Conservation (phyloP, 2,329 filamentous ascomycete species). For the Spiromastix sp. region DNA sequence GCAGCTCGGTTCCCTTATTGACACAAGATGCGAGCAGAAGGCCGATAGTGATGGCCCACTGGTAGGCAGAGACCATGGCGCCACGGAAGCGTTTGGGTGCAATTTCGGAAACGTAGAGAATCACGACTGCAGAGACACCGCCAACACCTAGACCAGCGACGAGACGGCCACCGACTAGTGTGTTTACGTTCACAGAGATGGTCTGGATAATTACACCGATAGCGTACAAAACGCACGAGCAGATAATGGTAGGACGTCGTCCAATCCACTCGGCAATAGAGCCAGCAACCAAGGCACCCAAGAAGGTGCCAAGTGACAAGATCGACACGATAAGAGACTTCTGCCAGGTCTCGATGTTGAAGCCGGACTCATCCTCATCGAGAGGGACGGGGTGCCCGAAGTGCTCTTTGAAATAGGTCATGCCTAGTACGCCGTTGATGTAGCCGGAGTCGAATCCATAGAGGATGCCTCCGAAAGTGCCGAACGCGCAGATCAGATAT, state of each 20-base stretch:
- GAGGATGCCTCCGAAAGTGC: conserved; percentile 51
- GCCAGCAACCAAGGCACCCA: conserved; percentile 55
- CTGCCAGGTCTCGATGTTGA: conserved; percentile 16
- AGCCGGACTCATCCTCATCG: conserved; percentile 9
- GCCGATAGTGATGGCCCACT: conserved; percentile 32
- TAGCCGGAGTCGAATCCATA: conserved; percentile 34
- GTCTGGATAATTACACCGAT: conserved; percentile 48
- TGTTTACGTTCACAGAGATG: conserved; percentile 47
- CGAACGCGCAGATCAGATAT: conserved; percentile 60
- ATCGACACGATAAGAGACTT: conserved; percentile 62
- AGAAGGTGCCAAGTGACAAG: conserved; percentile 66
- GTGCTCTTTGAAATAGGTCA: conserved; percentile 23
- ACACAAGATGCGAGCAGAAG: conserved; percentile 49
- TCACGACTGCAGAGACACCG: conserved; percentile 29
- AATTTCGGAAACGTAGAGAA: conserved; percentile 28
- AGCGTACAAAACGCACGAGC: conserved; percentile 52
- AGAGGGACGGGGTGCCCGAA: conserved; percentile 7
- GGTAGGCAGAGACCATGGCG: conserved; percentile 31
- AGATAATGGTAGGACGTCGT: conserved; percentile 53
- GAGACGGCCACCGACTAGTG: conserved; percentile 35
- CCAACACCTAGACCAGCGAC: conserved; percentile 33
- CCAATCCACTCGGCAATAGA: conserved; percentile 56
- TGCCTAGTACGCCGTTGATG: conserved; percentile 31
- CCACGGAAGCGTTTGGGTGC: conserved; percentile 32
- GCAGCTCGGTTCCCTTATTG: conserved; percentile 58